phyloP scores from a whole-genome alignment of 768 basidiomycete species.

The Rhodotorula babjevae region DNA sequence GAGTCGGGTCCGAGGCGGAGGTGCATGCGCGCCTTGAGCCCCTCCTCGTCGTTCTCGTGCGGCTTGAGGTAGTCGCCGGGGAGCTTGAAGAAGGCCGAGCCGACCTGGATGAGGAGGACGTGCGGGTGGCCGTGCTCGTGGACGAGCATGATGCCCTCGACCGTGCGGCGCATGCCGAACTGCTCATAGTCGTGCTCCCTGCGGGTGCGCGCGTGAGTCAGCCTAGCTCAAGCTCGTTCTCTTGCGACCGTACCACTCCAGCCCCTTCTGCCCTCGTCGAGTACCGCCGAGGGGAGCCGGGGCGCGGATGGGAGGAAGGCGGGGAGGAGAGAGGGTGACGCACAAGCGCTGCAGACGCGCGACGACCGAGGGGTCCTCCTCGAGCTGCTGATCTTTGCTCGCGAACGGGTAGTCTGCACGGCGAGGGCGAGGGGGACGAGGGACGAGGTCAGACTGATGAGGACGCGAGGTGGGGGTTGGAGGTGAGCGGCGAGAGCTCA shows the following conservation, averaged over 20 bases:
- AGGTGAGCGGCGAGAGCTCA: not conserved
- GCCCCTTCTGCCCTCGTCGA: no score
- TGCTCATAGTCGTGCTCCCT: slow-evolving; percentile 90
- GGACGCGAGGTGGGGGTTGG: slow-evolving; percentile 57
- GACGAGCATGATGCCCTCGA: slow-evolving; percentile 66
- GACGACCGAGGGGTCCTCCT: slow-evolving; percentile 89
- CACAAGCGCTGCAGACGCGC: slow-evolving; percentile 80
- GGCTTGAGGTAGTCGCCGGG: slow-evolving; percentile 99
- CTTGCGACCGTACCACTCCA: no score
- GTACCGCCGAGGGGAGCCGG: no score
- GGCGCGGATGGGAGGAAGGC: no score
- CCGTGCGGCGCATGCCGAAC: slow-evolving; percentile 91
- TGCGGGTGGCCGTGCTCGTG: slow-evolving; percentile 91
- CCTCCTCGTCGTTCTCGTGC: slow-evolving; percentile 85
- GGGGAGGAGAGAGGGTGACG: not conserved
- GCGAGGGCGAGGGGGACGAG: slow-evolving; percentile 54
- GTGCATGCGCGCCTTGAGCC: slow-evolving; percentile 81
- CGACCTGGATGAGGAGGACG: slow-evolving; percentile 96
- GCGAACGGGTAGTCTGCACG: slow-evolving; percentile 85
- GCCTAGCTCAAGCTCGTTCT: not conserved
- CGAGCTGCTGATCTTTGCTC: slow-evolving; percentile 88
- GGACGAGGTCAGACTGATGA: not conserved
- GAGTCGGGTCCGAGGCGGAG: slow-evolving; percentile 59
- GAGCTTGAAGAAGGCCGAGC: slow-evolving; percentile 97
- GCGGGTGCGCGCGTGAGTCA: not conserved